Conservation (phyloP, 805 yeast genomes). For the Alloascoidea africana region DNA sequence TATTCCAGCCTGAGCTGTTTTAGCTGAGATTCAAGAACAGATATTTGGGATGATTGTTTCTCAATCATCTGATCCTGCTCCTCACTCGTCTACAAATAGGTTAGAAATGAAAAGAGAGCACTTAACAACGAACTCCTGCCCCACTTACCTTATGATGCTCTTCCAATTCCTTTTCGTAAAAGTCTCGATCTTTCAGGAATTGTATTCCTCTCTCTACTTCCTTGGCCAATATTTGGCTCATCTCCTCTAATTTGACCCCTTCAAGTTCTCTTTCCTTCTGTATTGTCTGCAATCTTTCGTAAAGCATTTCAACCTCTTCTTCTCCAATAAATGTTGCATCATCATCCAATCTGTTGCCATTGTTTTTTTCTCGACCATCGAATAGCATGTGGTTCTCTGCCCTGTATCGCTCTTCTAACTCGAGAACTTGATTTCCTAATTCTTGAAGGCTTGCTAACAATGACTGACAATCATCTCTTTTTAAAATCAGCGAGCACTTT, state of each 20-base stretch:
- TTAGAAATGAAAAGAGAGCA: too few relatives aligned
- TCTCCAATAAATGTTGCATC: too few relatives aligned
- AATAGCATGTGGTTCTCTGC: neutral
- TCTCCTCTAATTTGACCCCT: neutral
- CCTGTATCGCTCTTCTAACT: neutral
- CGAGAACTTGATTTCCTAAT: neutral
- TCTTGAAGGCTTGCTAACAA: neutral
- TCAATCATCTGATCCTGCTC: too few relatives aligned
- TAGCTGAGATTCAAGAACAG: neutral
- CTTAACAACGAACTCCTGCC: too few relatives aligned
- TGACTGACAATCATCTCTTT: conserved; percentile 1
- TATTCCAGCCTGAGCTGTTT: neutral
- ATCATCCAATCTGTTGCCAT: too few relatives aligned
- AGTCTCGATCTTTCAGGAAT: neutral
- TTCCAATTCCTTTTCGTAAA: too few relatives aligned
- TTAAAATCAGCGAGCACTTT: neutral
- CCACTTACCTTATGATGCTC: too few relatives aligned
- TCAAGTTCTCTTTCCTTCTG: neutral
- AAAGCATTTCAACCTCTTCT: too few relatives aligned
- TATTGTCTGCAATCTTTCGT: too few relatives aligned
- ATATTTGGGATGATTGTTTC: too few relatives aligned
- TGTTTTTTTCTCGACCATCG: too few relatives aligned
- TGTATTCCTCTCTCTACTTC: neutral
- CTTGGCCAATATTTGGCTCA: neutral
- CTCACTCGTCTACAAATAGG: too few relatives aligned